Percentiles rank a stretch among this genome's conserved stretches.
phyloP scores from a whole-genome alignment of 208 protist species.

The Crithidia fasciculata region DNA sequence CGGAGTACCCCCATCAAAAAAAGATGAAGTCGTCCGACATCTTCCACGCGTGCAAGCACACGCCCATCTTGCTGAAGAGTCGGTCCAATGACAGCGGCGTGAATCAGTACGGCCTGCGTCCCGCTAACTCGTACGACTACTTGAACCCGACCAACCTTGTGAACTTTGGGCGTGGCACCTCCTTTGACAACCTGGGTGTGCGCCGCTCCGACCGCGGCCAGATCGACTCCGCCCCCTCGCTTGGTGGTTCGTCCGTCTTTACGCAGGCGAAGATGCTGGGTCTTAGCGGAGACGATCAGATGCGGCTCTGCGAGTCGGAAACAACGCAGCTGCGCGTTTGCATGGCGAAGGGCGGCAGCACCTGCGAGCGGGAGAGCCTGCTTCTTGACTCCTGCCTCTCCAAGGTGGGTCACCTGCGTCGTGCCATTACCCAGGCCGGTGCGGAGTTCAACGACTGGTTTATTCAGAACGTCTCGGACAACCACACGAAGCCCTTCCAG shows the following conservation, averaged over 20 bases:
- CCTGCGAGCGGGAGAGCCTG: conserved; percentile 81
- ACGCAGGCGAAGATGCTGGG: conserved; percentile 81
- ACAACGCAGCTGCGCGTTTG: conserved; percentile 88
- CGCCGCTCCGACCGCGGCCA: conserved; percentile 76
- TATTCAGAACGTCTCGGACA: conserved; percentile 89
- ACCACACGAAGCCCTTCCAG: conserved; percentile 91
- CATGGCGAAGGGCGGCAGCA: conserved; percentile 81
- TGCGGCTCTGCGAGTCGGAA: conserved; percentile 85
- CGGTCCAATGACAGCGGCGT: conserved; percentile 77
- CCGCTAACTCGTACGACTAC: conserved; percentile 81
- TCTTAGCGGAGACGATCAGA: conserved; percentile 80
- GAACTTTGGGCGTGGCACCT: conserved; percentile 89
- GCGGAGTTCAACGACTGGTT: conserved; percentile 91
- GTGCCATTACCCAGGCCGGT: conserved; percentile 67
- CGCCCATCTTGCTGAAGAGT: conserved; percentile 72
- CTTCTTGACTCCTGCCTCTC: conserved; percentile 77
- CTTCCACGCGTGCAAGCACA: conserved; percentile 62
- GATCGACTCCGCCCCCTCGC: conserved; percentile 83
- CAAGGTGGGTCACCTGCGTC: conserved; percentile 81
- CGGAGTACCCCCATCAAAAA: background rate
- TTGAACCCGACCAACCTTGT: conserved; percentile 89
- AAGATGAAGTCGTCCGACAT: conserved; percentile 79
- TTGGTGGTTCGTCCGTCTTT: conserved; percentile 79
- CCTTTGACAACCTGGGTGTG: conserved; percentile 88
- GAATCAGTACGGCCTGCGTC: conserved; percentile 90